Base-by-base conservation (phyloP, 2,329 filamentous ascomycete genomes). In the Chaetomiaceae sp. region DNA sequence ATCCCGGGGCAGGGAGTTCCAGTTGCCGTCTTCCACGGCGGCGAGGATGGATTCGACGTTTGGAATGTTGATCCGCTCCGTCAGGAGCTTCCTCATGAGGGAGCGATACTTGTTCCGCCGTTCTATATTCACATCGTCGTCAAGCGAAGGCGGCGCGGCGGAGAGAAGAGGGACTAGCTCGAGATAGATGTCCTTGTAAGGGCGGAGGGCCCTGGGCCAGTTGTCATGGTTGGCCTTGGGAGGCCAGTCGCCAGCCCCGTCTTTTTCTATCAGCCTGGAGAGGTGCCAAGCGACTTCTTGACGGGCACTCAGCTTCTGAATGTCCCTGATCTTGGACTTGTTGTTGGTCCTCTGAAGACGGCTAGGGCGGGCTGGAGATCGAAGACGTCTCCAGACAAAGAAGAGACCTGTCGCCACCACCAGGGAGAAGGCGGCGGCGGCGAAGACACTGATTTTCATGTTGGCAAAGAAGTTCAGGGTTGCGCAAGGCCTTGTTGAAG, bases 101-200 rank as follows among this genome's bases (percentile, higher is more conserved):
- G 51, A 21, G 3, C 63, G 61, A 44, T 62, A 67, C 13, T 43
- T 41, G 20, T 23, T 39, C 13, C 60, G 59, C 4, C 58, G 54
- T 35, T 42, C 25, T 10, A 35, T 48, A 48, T 67, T 67, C 37
- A 58, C 41, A 1, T 58, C 44, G 48, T 67, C 60, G 21, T 67
- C 63, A 7, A 61, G 54, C 3, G 60, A 64, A 1, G 58, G 46
- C 2, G 58, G 47, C 3, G 51, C 48, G 0, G 50, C 46, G 3
- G 65, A 55, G 9, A 68, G 44, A 1, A 61, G 51, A 14, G 62
- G 59, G 5, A 57, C 57, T 40, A 66, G 55, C 41, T 64, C 62
- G 8, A 58, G 46, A 50, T 66, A 68, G 30, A 66, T 62, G 10
- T 63, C 58, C n/a, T 59, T 56, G 43, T 65, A 68, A 5, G 65